Evolutionary conservation across 2,329 filamentous ascomycete genomes (phyloP).

Genomic region (Trichoderma afroharzianum): DNA sequence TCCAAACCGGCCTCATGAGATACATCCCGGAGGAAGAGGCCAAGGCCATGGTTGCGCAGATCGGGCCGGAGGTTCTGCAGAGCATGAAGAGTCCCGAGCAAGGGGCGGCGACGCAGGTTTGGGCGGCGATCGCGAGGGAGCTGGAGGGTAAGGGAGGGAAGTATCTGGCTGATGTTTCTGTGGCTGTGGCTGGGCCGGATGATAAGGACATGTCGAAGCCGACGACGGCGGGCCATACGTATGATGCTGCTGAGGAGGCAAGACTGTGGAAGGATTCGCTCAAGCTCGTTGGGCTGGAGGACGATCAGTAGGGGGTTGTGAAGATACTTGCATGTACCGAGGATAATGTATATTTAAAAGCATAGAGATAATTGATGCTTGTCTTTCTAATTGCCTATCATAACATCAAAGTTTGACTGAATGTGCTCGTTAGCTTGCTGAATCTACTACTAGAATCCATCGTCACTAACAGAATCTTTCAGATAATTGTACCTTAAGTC

Average conservation of each 20-base stretch:
- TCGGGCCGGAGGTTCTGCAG: neutral
- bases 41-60: neutral
- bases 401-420: neutral
- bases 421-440: no score
- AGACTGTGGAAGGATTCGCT: conserved; percentile 36
- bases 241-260: conserved; percentile 36
- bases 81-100: conserved; percentile 28
- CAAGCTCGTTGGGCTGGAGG: conserved; percentile 13
- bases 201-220: neutral
- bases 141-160: conserved; percentile 45
- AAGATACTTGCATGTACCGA: neutral
- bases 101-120: conserved; percentile 47
- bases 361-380: neutral
- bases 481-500: neutral
- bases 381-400: neutral
- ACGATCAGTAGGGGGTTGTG: neutral
- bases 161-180: conserved; percentile 43
- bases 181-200: conserved; percentile 22
- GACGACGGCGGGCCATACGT: conserved; percentile 28
- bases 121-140: conserved; percentile 39
- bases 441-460: no score
- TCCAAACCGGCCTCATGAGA: conserved; percentile 20
- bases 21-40: neutral
- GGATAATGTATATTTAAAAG: neutral
- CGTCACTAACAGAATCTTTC: neutral